Base-by-base conservation (phyloP, 2,329 filamentous ascomycete species). In the Trichoderma oligosporum region DNA sequence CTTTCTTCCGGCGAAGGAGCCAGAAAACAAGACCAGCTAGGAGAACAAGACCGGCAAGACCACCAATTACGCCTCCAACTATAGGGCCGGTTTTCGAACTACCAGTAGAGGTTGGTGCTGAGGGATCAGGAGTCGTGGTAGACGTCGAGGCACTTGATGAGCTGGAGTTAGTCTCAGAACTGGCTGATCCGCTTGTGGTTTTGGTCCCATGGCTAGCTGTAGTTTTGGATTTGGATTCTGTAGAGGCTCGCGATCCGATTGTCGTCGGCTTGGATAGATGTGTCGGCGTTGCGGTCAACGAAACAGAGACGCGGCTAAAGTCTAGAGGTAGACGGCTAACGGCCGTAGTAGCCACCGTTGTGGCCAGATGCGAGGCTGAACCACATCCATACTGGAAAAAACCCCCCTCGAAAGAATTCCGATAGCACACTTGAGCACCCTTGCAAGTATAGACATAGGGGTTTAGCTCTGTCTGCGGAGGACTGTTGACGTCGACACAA, bases 371-470 rank as follows among this genome's bases (percentile, higher is more conserved):
- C 25, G 78, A 77, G 1, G 75, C 76, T 8, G 69, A 66, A 16
- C 81, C 82, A 61, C 82, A 85, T 1, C 82, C 82, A 52, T 74
- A 84, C 67, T 84, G 82, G 49, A 71, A 81, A 63, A 73, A 81
- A 2, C 81, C 82, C 11, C 80, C 81, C 0, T 77, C 78, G 59
- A 78, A 85, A 7, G 71, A 64, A 63, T 85, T 84, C 61, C 68
- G 74, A 68, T 81, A 85, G 64, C 82, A 84, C 14, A 82, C 75
- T 44, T 79, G 64, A 47, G 70, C 68, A 4, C 75, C 78, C n/a
- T 66, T 61, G 66, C 82, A 85, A 8, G 81, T 82, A 63, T 73
- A 84, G 29, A 84, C 71, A 59, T 83, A 83, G 0, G 82, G 81
- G 61, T 85, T 77, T 54, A 77, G 70, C 56, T 75, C 78, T 3